Percentiles rank a stretch among this genome's conserved stretches.
phyloP scores from a whole-genome alignment of 768 basidiomycete genomes.

The Gyrodon lividus region DNA sequence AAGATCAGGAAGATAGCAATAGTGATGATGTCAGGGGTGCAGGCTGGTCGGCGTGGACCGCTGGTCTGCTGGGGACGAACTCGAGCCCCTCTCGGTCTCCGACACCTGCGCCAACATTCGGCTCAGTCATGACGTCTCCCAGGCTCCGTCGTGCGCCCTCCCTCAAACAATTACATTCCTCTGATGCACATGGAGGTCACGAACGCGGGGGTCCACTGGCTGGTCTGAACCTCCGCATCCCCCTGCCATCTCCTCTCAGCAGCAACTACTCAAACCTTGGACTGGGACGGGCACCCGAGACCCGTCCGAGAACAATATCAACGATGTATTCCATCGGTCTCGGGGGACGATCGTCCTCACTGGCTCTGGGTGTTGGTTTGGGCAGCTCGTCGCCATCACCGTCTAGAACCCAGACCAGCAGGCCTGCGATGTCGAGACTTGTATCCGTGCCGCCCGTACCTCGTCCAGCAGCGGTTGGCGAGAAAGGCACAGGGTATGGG shows the following conservation, averaged over 20 bases:
- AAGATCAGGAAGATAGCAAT: background rate
- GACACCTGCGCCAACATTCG: constrained; percentile 59
- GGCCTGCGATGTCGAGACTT: background rate
- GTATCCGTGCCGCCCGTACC: background rate
- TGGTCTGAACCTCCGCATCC: constrained; percentile 50
- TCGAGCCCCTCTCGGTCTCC: constrained; percentile 38
- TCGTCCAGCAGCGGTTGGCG: background rate
- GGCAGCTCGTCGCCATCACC: constrained; percentile 11
- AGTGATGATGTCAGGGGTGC: background rate
- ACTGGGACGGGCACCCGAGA: constrained; percentile 14
- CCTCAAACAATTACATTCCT: constrained; percentile 22
- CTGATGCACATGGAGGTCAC: constrained; percentile 1
- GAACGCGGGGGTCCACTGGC: constrained; percentile 41
- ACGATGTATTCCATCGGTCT: constrained; percentile 65
- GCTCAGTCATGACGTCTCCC: constrained; percentile 67
- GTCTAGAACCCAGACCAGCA: background rate
- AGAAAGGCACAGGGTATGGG: background rate
- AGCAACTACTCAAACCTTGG: constrained; percentile 15
- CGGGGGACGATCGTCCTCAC: constrained; percentile 43
- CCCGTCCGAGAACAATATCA: constrained; percentile 50
- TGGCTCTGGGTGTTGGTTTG: constrained; percentile 25
- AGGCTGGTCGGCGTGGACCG: constrained; percentile 53
- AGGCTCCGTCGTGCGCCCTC: constrained; percentile 52
- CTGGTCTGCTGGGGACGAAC: constrained; percentile 47
- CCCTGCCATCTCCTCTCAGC: constrained; percentile 45